Evolutionary conservation across 306 rosid species (phyloP), one percentile per base, ranked within the genome.

Genomic region (Quercus agrifolia): DNA sequence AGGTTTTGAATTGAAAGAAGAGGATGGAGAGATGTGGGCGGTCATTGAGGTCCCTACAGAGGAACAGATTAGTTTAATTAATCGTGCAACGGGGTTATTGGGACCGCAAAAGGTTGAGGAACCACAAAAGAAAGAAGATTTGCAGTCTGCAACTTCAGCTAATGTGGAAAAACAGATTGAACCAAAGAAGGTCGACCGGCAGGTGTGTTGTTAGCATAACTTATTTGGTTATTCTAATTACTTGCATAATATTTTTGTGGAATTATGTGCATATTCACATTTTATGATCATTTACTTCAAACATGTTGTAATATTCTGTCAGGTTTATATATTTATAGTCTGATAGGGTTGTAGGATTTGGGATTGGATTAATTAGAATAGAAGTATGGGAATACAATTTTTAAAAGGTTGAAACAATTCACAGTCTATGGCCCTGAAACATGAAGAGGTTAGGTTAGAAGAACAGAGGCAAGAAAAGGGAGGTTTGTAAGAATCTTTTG

Each of bases 11-110:
- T 86, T 91, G 62, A 81, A 28, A 80, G 96, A 92, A 55, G 98
- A 96, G 79, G 89, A 88, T 67, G 98, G 87, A n/a, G 99, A 96
- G 64, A 90, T 90, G 78, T 96, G 97, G 97, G 97, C 93, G 0
- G 70, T 83, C 66, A 91, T 93, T 93, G 97, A 87, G 70, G 88
- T 86, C 73, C 98, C 97, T 54, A 38, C 56, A 0, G 86, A 83
- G 84, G 93, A 89, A 30, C 81, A 78, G 51, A 61, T 88, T 13
- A 72, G 55, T 21, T 75, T 85, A 66, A 83, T 96, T 9, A 83
- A 85, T 66, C 72, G 84, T 61, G 94, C 88, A 8, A 31, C 87
- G 5, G 77, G 38, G 23, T 87, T 88, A 49, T 85, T 96, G 74
- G 98, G 89, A 58, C 85, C 82, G 4, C 92, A 71, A 41, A 73